Evolutionary conservation across 202 grass and related monocot genomes (phyloP).

Genomic region (Musa balbisiana): DNA sequence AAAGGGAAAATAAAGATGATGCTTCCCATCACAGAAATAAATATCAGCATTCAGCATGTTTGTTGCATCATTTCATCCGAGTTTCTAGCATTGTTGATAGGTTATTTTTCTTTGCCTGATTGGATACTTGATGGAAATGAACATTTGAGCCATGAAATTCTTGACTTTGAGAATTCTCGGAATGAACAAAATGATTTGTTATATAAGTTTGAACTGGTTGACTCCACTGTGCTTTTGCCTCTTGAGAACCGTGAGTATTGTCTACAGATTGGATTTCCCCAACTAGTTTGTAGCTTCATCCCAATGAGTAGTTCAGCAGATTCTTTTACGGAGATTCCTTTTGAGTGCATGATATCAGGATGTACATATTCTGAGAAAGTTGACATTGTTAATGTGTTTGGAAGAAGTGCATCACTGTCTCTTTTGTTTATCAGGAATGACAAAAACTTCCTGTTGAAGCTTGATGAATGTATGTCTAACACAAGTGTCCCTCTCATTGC

Average conservation of each 20-base stretch:
- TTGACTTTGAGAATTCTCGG: constrained; percentile 26
- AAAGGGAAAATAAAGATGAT: constrained; percentile 36
- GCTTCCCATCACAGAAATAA: constrained; percentile 47
- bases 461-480: constrained; percentile 55
- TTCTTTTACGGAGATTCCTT: constrained; percentile 51
- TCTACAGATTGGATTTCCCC: constrained; percentile 56
- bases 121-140: constrained; percentile 54
- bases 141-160: constrained; percentile 26
- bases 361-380: constrained; percentile 41
- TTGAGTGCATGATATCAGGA: constrained; percentile 56
- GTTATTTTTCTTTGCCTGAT: constrained; percentile 88
- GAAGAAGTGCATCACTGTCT: constrained; percentile 64
- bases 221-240: constrained; percentile 73
- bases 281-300: constrained; percentile 63
- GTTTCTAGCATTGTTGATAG: constrained; percentile 68
- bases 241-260: constrained; percentile 53
- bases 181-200: constrained; percentile 32
- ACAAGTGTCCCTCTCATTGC: constrained; percentile 51
- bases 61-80: constrained; percentile 75
- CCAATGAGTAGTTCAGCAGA: constrained; percentile 42
- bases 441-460: constrained; percentile 39
- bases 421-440: constrained; percentile 41
- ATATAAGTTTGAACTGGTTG: constrained; percentile 79
- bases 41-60: constrained; percentile 70
- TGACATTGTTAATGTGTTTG: constrained; percentile 52